Percentiles rank a stretch among this genome's conserved stretches.
Conservation (phyloP, 2,329 filamentous ascomycete species). For the Colletotrichum tofieldiae region DNA sequence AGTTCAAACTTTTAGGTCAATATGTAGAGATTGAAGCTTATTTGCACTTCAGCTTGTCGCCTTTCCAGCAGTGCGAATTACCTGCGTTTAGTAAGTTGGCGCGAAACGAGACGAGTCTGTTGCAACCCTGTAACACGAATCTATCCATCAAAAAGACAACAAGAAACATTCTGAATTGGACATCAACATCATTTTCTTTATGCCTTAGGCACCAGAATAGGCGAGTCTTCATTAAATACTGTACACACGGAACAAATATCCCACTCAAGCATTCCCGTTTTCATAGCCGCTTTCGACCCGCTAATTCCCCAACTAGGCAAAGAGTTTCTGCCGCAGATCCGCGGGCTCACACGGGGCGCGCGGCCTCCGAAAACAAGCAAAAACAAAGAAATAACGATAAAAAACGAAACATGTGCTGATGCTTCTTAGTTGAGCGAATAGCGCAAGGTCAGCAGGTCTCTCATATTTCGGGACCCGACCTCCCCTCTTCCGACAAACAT, state of each 20-base stretch:
- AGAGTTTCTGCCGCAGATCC: not conserved
- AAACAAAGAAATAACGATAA: conserved; percentile 33
- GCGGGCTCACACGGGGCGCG: conserved; percentile 18
- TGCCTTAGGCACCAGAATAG: too few species aligned
- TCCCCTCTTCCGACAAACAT: conserved; percentile 24
- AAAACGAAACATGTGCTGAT: conserved; percentile 24
- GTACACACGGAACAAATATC: not conserved
- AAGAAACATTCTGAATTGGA: too few species aligned
- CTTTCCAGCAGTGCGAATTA: too few species aligned
- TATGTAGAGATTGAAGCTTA: too few species aligned
- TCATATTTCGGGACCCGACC: conserved; percentile 39
- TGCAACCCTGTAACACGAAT: too few species aligned
- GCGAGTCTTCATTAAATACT: too few species aligned
- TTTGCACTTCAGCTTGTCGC: too few species aligned
- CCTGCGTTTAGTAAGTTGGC: too few species aligned
- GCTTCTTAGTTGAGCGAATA: conserved; percentile 14
- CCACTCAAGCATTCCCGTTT: not conserved
- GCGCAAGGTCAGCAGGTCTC: not conserved
- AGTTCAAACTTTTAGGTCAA: too few species aligned
- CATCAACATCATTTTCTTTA: too few species aligned
- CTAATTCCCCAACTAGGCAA: conserved; percentile 9
- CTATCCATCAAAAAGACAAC: too few species aligned
- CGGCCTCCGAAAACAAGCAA: conserved; percentile 21
- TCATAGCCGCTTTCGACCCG: not conserved
- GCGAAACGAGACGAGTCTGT: too few species aligned